phyloP scores from a whole-genome alignment of 1,139 yeast genomes.

The Saccharomyces pastorianus region DNA sequence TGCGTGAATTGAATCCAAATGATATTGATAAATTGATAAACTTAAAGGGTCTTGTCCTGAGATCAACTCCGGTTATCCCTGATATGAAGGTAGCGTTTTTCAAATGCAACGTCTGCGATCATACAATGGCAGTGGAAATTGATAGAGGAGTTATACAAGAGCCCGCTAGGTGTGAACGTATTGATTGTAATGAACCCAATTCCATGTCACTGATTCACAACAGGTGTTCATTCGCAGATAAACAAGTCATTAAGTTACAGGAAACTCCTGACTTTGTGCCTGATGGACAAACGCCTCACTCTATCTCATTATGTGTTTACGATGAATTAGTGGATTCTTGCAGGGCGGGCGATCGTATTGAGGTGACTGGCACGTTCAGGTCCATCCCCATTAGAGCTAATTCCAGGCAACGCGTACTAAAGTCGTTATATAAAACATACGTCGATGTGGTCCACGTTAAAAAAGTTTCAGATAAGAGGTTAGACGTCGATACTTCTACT shows the following conservation, averaged over 20 bases:
- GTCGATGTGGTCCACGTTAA: constrained; percentile 89
- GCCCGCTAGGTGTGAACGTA: constrained; percentile 87
- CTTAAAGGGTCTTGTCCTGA: constrained; percentile 81
- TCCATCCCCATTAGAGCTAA: constrained; percentile 87
- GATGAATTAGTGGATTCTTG: constrained; percentile 93
- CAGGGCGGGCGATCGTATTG: constrained; percentile 94
- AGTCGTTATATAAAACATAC: constrained; percentile 82
- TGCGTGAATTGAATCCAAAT: constrained; percentile 91
- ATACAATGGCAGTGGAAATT: constrained; percentile 82
- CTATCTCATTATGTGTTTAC: constrained; percentile 86
- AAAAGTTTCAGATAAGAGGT: constrained; percentile 71
- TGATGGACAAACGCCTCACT: constrained; percentile 97
- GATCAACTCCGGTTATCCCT: constrained; percentile 88
- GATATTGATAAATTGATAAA: constrained; percentile 91
- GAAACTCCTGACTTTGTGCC: constrained; percentile 98
- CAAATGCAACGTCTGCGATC: constrained; percentile 92
- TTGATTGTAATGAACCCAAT: constrained; percentile 72
- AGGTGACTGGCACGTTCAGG: constrained; percentile 91
- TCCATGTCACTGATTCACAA: constrained; percentile 90
- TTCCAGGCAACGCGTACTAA: constrained; percentile 75
- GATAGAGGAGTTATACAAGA: constrained; percentile 93
- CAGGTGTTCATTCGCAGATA: constrained; percentile 87
- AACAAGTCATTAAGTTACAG: constrained; percentile 86
- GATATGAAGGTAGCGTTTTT: constrained; percentile 97
- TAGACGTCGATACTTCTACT: constrained; percentile 76